phyloP scores from a whole-genome alignment of 768 basidiomycete genomes.

The Lactarius trivialis region DNA sequence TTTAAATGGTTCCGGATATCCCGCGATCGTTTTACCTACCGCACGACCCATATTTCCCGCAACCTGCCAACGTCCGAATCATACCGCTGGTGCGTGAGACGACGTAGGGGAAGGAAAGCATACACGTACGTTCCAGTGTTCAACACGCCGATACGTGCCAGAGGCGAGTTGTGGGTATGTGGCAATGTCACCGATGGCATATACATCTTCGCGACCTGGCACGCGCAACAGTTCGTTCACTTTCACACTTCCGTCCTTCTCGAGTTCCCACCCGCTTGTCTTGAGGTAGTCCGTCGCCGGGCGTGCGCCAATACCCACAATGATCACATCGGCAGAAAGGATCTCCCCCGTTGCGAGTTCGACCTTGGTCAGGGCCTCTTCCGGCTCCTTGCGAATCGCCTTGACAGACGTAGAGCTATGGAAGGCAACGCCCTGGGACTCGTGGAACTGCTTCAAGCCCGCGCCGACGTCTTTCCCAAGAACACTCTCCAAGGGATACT shows the following conservation, averaged over 20 bases:
- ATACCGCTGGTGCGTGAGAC: not conserved
- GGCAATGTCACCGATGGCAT: constrained; percentile 80
- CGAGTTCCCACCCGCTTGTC: constrained; percentile 58
- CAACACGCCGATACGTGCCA: constrained; percentile 55
- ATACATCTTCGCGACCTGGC: constrained; percentile 45
- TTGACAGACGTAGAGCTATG: constrained; percentile 66
- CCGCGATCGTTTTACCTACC: constrained; percentile 70
- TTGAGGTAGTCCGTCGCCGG: constrained; percentile 79
- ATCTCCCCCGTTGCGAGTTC: constrained; percentile 34
- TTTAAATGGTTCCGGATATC: constrained; percentile 48
- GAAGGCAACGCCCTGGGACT: constrained; percentile 80
- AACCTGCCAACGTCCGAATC: constrained; percentile 39
- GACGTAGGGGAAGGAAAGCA: not conserved
- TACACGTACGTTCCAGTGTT: constrained; percentile 80
- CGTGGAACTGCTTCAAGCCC: constrained; percentile 72
- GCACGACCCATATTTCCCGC: constrained; percentile 83
- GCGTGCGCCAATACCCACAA: constrained; percentile 82
- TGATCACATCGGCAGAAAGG: constrained; percentile 66
- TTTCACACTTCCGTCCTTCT: constrained; percentile 69
- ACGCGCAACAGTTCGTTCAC: constrained; percentile 74
- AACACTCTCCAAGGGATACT: constrained; percentile 72
- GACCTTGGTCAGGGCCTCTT: constrained; percentile 47
- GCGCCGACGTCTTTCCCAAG: constrained; percentile 76
- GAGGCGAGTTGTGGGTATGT: constrained; percentile 57
- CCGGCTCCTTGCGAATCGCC: constrained; percentile 49